phyloP scores from a whole-genome alignment of 1,139 yeast species.

The Yamadazyma kanchanaburiensis region DNA sequence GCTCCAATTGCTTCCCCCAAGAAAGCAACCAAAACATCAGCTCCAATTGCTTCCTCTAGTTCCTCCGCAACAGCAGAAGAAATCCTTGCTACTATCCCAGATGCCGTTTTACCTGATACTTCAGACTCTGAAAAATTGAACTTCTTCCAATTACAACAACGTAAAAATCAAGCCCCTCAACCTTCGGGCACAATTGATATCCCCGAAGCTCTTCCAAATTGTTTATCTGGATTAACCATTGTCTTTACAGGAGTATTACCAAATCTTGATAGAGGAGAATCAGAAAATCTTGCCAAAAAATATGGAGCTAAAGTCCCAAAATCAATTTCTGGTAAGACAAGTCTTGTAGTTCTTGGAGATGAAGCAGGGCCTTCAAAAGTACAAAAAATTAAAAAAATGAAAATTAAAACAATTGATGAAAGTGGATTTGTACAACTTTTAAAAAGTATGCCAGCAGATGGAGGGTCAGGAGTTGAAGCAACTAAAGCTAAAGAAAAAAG shows the following conservation, averaged over 20 bases:
- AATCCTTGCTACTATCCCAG: slow-evolving; percentile 59
- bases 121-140: slow-evolving; percentile 52
- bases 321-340: slow-evolving; percentile 81
- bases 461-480: slow-evolving; percentile 82
- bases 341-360: slow-evolving; percentile 85
- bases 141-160: slow-evolving; percentile 43
- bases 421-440: slow-evolving; percentile 79
- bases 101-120: slow-evolving; percentile 62
- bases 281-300: slow-evolving; percentile 71
- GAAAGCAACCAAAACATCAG: slow-evolving; percentile 4
- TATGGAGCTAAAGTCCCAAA: slow-evolving; percentile 96
- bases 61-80: slow-evolving; percentile 44
- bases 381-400: slow-evolving; percentile 67
- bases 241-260: slow-evolving; percentile 94
- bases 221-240: slow-evolving; percentile 81
- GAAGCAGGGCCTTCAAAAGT: slow-evolving; percentile 98
- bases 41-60: slow-evolving; percentile 15
- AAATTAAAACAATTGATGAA: slow-evolving; percentile 80
- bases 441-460: slow-evolving; percentile 82
- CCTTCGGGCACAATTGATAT: slow-evolving; percentile 33
- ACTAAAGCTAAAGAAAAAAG: slow-evolving; percentile 67
- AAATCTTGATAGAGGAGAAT: slow-evolving; percentile 68
- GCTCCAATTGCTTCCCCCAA: slow-evolving; percentile 5
- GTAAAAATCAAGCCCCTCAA: slow-evolving; percentile 35
- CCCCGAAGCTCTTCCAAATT: slow-evolving; percentile 79